Evolutionary conservation across 2,329 filamentous ascomycete species (phyloP), one percentile per base, ranked within the genome.

Genomic region (Colletotrichum sp.): DNA sequence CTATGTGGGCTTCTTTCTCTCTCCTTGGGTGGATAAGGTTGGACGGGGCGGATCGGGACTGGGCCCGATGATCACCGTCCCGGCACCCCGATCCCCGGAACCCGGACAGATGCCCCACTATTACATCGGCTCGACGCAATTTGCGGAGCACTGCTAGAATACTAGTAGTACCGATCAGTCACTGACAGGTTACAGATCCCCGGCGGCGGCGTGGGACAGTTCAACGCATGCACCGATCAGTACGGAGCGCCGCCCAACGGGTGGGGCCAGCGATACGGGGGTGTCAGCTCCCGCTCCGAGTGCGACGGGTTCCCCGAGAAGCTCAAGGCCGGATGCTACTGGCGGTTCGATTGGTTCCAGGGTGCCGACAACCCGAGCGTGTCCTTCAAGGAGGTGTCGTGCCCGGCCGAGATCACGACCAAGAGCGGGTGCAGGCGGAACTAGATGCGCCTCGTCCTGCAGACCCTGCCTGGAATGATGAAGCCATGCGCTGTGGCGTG

Each of bases 281-380:
- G 91, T 65, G 85, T 92, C 77, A 83, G 84, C 24, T 86, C 86
- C 66, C 85, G 88, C 70, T 83, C 83, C 66, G 86, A 89, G 36
- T 93, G 91, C 83, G 84, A 87, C 75, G 80, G 81, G 67, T 89
- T 91, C 83, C 91, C 91, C 1, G 83, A 80, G 48, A 83, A 86
- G 48, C 85, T 93, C 67, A 88, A 91, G 84, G 84, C 83, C 12
- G 91, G 91, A 10, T 93, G 91, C 83, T 85, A 88, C 81, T 93
- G 91, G 89, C 89, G 91, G 76, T 93, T 92, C 80, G 89, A 92
- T 84, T 93, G 91, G 91, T 92, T 93, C 83, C 80, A 85, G 77
- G 88, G 88, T 76, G 87, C 90, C 65, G 89, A 92, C 80, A 92
- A 92, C 83, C 90, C 91, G 8, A 79, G 79, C 32, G 88, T 93